These are phyloP conservation scores for Trichothecium roseum DNA, from an alignment of 2,329 filamentous ascomycete species.

Conservation along the genomic window DNA sequence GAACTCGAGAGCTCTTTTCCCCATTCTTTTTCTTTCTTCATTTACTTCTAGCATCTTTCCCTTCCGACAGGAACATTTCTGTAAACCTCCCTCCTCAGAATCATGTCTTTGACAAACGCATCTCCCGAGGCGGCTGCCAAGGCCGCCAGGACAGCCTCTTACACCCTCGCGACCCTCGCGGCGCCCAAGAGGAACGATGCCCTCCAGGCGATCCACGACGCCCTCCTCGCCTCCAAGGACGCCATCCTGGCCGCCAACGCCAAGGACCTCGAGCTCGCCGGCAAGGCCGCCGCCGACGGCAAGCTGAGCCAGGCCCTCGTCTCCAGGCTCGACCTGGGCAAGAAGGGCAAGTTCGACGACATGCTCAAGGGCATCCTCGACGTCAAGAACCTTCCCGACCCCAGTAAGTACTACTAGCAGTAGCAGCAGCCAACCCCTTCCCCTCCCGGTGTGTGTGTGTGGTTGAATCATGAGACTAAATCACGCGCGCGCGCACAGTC, in stretches of 20 bases:
- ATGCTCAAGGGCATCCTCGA: conserved; percentile 94
- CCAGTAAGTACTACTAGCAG: conserved; percentile 46
- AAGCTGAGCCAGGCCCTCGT: conserved; percentile 72
- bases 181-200: conserved; percentile 71
- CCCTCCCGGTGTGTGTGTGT: too few species aligned
- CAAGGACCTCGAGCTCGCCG: conserved; percentile 66
- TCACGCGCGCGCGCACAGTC: conserved; percentile 36
- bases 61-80: not conserved
- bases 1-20: too few species aligned
- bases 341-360: conserved; percentile 89
- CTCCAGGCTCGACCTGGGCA: conserved; percentile 76
- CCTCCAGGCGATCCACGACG: conserved; percentile 70
- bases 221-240: conserved; percentile 58
- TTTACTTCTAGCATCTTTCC: not conserved
- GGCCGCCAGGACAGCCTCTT: conserved; percentile 71
- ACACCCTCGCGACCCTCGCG: conserved; percentile 70
- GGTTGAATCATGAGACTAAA: too few species aligned
- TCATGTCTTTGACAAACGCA: conserved; percentile 84
- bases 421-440: not conserved
- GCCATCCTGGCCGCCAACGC: conserved; percentile 81
- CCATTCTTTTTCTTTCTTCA: not conserved
- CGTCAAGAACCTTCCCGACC: conserved; percentile 75
- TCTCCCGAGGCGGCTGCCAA: conserved; percentile 67
- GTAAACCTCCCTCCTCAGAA: not conserved
- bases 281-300: conserved; percentile 62